Evolutionary conservation across 306 rosid species (phyloP).

Genomic region (Ormosia semicastrata): DNA sequence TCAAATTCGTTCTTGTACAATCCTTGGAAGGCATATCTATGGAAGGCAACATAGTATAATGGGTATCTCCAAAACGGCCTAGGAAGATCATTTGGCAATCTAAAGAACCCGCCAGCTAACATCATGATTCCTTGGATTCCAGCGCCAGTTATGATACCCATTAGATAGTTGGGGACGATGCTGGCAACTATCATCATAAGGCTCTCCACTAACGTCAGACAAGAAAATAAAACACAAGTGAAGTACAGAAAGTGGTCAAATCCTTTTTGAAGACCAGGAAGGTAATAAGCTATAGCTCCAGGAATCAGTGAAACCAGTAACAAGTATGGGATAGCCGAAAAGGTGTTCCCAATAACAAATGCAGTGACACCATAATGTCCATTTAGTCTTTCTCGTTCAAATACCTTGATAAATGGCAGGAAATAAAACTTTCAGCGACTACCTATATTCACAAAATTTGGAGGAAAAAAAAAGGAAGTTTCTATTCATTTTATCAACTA

Average conservation of each 20-base stretch:
- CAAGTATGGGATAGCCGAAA: constrained; percentile 62
- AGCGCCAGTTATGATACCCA: constrained; percentile 76
- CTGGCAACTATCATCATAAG: constrained; percentile 77
- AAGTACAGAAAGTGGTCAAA: constrained; percentile 45
- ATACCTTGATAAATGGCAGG: constrained; percentile 39
- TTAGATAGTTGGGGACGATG: constrained; percentile 64
- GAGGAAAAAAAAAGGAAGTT: not conserved
- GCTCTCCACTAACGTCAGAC: constrained; percentile 70
- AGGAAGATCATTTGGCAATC: constrained; percentile 56
- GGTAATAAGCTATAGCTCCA: constrained; percentile 52
- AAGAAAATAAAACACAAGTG: constrained; percentile 30
- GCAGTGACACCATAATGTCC: constrained; percentile 67
- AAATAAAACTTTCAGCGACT: not conserved
- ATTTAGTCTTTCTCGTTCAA: constrained; percentile 67
- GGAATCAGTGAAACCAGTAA: constrained; percentile 48
- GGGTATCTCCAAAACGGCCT: constrained; percentile 62
- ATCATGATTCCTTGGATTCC: constrained; percentile 77
- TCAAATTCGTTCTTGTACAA: constrained; percentile 64
- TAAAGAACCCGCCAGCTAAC: constrained; percentile 54
- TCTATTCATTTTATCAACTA: no score
- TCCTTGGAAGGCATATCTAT: constrained; percentile 64
- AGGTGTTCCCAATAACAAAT: constrained; percentile 59
- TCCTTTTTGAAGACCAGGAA: constrained; percentile 53
- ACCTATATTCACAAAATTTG: not conserved
- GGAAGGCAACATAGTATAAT: constrained; percentile 52